phyloP scores from a whole-genome alignment of 2,329 filamentous ascomycete genomes.

The Passalora sequoiae region DNA sequence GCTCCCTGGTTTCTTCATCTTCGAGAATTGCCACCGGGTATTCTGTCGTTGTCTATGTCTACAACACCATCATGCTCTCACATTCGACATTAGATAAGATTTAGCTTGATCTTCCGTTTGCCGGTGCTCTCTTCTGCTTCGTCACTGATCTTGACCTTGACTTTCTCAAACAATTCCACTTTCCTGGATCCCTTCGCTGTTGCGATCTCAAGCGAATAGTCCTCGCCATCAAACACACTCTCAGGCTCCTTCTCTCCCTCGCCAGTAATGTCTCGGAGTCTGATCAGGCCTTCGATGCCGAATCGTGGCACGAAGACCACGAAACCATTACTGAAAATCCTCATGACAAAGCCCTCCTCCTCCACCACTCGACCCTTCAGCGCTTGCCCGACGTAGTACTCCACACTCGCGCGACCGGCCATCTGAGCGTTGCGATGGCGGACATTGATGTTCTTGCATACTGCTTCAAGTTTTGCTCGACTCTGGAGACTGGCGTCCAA shows the following conservation, averaged over 20 bases:
- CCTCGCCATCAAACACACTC: slow-evolving; percentile 77
- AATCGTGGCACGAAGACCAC: slow-evolving; percentile 95
- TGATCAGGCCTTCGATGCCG: slow-evolving; percentile 87
- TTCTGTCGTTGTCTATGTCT: too few species aligned
- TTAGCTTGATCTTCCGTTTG: slow-evolving; percentile 83
- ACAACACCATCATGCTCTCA: too few species aligned
- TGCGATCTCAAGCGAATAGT: slow-evolving; percentile 66
- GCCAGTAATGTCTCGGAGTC: slow-evolving; percentile 70
- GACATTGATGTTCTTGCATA: slow-evolving; percentile 98
- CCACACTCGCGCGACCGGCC: slow-evolving; percentile 86
- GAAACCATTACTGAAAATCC: slow-evolving; percentile 94
- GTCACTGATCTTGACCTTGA: slow-evolving; percentile 82
- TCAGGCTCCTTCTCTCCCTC: slow-evolving; percentile 61
- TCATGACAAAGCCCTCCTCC: slow-evolving; percentile 94
- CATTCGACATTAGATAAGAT: slow-evolving; percentile 33
- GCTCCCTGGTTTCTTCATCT: too few species aligned
- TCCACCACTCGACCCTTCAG: slow-evolving; percentile 70
- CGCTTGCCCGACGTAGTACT: slow-evolving; percentile 96
- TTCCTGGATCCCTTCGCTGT: slow-evolving; percentile 39
- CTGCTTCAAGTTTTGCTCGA: slow-evolving; percentile 77
- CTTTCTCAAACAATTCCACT: slow-evolving; percentile 87
- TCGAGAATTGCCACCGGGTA: too few species aligned
- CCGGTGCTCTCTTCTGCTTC: slow-evolving; percentile 93
- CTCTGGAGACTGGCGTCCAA: slow-evolving; percentile 77
- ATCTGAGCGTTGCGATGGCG: slow-evolving; percentile 96